Evolutionary conservation across 305 asterid genomes (phyloP).

Genomic region (Solanum hybrid): DNA sequence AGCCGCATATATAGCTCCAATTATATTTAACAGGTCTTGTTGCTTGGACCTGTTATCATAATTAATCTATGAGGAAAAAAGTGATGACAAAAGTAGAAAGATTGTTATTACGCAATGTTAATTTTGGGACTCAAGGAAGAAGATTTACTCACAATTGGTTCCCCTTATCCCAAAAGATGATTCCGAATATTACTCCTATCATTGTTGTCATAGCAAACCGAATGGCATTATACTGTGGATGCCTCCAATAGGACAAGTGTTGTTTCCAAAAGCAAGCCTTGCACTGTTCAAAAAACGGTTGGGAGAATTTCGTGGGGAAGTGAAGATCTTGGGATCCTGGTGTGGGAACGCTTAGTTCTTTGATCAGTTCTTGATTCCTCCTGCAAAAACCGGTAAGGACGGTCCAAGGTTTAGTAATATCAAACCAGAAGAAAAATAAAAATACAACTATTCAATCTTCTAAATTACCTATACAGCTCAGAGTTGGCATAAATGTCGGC

Average conservation of each 20-base stretch:
- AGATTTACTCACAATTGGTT: constrained; percentile 44
- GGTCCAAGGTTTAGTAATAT: neutral
- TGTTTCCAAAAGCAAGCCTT: constrained; percentile 96
- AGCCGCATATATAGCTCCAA: constrained; percentile 84
- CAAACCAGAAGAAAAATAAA: neutral
- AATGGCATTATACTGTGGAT: constrained; percentile 67
- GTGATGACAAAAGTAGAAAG: neutral
- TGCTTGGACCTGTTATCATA: constrained; percentile 46
- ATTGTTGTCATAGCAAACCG: constrained; percentile 66
- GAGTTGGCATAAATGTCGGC: constrained; percentile 66
- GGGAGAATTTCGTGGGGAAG: constrained; percentile 62
- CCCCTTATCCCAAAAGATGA: constrained; percentile 82
- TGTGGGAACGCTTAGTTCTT: constrained; percentile 60
- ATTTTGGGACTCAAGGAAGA: neutral
- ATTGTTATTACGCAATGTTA: neutral
- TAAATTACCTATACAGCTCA: constrained; percentile 53
- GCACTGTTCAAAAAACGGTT: constrained; percentile 59
- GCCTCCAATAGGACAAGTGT: constrained; percentile 79
- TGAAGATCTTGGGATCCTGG: constrained; percentile 63
- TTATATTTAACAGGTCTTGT: constrained; percentile 66
- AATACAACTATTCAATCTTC: neutral
- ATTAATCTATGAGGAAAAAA: neutral
- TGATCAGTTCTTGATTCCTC: constrained; percentile 75
- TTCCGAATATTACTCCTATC: constrained; percentile 65
- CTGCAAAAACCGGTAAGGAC: constrained; percentile 23